Percentiles rank a stretch among this genome's conserved stretches.
Evolutionary conservation across 257 asterid species (phyloP).

Genomic region (Rubia yunnanensis): DNA sequence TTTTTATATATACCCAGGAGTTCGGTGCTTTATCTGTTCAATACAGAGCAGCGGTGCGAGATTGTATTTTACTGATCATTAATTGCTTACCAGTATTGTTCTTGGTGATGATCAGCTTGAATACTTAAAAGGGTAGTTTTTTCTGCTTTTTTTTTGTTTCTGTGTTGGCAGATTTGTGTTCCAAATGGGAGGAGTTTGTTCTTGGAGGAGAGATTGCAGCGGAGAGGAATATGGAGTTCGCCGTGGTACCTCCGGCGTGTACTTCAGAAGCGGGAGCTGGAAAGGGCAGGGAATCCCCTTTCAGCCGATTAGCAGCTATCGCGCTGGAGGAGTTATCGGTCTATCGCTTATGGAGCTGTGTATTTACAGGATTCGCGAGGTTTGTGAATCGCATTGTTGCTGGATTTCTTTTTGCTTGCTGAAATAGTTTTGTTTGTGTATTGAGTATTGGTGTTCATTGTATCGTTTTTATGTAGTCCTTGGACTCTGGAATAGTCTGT

Average conservation of each 20-base stretch:
- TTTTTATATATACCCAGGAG: not conserved
- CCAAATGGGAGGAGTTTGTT: slow-evolving; percentile 90
- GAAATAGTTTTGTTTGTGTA: slow-evolving; percentile 12
- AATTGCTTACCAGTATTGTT: too few species aligned
- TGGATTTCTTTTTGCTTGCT: slow-evolving; percentile 3
- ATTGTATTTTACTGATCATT: not conserved
- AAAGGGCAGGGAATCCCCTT: slow-evolving; percentile 60
- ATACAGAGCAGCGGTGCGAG: too few species aligned
- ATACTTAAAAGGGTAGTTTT: not conserved
- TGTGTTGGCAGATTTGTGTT: slow-evolving; percentile 3
- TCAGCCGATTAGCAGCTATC: slow-evolving; percentile 34
- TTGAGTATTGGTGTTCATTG: too few species aligned
- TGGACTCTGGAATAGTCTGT: too few species aligned
- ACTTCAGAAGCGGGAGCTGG: slow-evolving; percentile 65
- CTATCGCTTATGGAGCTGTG: slow-evolving; percentile 86
- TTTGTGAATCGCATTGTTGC: slow-evolving; percentile 19
- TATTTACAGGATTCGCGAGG: slow-evolving; percentile 60
- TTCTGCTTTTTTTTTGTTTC: not conserved
- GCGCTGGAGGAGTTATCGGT: slow-evolving; percentile 37
- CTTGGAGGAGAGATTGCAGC: slow-evolving; percentile 73
- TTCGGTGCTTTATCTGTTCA: too few species aligned
- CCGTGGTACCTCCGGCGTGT: slow-evolving; percentile 60
- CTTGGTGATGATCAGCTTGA: not conserved
- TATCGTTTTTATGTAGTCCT: too few species aligned
- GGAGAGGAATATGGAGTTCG: slow-evolving; percentile 50